A percentile compares a stretch with the other conserved stretches of the same genome.
Conservation (phyloP, 2,329 filamentous ascomycete genomes). For the Truncatella angustata region DNA sequence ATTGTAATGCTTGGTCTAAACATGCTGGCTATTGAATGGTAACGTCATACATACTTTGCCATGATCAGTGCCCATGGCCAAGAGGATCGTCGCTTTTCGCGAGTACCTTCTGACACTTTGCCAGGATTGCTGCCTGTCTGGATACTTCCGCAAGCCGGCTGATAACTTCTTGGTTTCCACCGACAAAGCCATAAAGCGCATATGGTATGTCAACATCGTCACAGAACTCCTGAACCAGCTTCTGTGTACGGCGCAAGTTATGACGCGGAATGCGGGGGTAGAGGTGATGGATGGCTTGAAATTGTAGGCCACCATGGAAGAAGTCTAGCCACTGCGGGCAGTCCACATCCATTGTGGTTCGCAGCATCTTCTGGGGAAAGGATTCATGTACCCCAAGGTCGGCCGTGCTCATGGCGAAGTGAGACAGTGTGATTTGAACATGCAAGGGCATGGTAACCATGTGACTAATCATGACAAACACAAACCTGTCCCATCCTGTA, state of each 20-base stretch:
- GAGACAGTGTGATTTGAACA: constrained; percentile 85
- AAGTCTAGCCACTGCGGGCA: constrained; percentile 87
- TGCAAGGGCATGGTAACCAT: constrained; percentile 79
- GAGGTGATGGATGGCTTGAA: constrained; percentile 85
- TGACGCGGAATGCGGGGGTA: constrained; percentile 82
- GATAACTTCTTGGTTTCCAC: constrained; percentile 80
- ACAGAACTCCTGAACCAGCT: constrained; percentile 77
- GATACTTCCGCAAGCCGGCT: constrained; percentile 74
- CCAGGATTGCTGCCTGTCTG: constrained; percentile 73
- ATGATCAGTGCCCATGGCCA: constrained; percentile 27
- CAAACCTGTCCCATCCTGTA: constrained; percentile 64
- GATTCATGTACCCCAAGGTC: constrained; percentile 82
- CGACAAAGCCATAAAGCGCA: constrained; percentile 79
- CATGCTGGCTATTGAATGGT: neutral
- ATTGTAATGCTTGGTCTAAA: neutral
- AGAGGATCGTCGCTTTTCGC: constrained; percentile 22
- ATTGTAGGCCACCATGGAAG: constrained; percentile 84
- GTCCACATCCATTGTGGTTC: constrained; percentile 92
- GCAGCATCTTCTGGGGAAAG: constrained; percentile 86
- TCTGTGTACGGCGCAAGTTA: constrained; percentile 74
- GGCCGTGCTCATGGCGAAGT: constrained; percentile 90
- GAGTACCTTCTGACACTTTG: constrained; percentile 66
- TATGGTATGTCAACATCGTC: constrained; percentile 81
- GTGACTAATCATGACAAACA: constrained; percentile 78
- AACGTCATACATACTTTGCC: neutral